Base-by-base conservation (phyloP, 345 rosid genomes). In the Salix suchowensis region DNA sequence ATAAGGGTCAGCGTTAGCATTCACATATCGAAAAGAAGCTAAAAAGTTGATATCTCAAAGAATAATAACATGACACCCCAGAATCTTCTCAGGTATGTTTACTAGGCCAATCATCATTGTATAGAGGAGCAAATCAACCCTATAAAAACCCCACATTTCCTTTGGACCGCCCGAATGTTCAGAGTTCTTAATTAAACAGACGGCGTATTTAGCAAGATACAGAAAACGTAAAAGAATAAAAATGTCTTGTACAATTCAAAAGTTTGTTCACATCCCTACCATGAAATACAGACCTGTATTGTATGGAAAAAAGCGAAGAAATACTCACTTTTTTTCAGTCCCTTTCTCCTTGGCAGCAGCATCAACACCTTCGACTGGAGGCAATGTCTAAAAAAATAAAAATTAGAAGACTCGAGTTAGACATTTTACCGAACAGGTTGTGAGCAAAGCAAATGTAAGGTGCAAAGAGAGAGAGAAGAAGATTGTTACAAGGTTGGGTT, bases 401-500 rank as follows among this genome's bases (percentile, higher is more conserved):
- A 73, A 54, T 9, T 37, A 15, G n/a, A 12, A 70, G 19, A 52
- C 28, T 9, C 15, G 12, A 8, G 5, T 60, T 52, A 28, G 83
- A 42, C 88, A 88, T 85, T 87, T 82, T 73, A 78, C 83, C 91
- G 73, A 89, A 87, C 89, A 83, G 26, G 21, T 73, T 62, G 26
- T 58, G 76, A 58, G 73, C 84, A n/a, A 34, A 9, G 0, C 32
- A 48, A 34, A 26, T 12, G 2, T 24, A 28, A 21, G 7, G 48
- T 21, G 2, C 1, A 13, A 9, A 16, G 0, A 2, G 28, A 7
- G 4, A 4, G 0, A 12, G 11, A 46, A 2, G 10, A 18, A 1
- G 1, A 10, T 2, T 21, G 26, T 81, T 92, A 89, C 93, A 40
- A 90, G 93, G 75, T 88, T 76, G 12, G 96, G 96, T 72, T 88